Evolutionary conservation across 2,329 filamentous ascomycete species (phyloP).

Genomic region (Hypomyces perniciosus): DNA sequence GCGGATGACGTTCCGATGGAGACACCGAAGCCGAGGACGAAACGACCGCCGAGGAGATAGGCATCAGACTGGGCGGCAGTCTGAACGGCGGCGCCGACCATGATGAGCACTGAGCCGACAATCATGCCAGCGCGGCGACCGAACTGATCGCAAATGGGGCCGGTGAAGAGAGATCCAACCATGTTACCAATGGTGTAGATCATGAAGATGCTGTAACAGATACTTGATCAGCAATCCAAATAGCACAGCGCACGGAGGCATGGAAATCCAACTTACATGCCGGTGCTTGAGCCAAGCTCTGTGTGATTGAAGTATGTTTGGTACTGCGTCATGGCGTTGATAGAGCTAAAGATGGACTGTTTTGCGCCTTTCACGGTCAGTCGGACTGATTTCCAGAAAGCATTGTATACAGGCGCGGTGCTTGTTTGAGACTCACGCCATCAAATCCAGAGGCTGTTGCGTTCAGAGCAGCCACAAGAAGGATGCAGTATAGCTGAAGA

Average conservation of each 20-base stretch:
- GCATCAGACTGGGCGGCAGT: conserved; percentile 30
- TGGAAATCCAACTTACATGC: conserved; percentile 19
- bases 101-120: conserved; percentile 32
- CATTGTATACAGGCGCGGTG: background rate
- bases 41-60: conserved; percentile 44
- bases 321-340: conserved; percentile 28
- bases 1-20: conserved; percentile 34
- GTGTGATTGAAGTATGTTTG: conserved; percentile 23
- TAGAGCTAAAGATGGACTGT: conserved; percentile 26
- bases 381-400: background rate
- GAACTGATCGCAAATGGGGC: conserved; percentile 35
- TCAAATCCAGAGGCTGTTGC: conserved; percentile 34
- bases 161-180: conserved; percentile 33
- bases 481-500: conserved; percentile 30
- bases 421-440: conserved; percentile 20
- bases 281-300: conserved; percentile 23
- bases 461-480: conserved; percentile 31
- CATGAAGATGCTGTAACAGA: conserved; percentile 30
- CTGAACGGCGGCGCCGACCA: conserved; percentile 35
- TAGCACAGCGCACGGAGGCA: background rate
- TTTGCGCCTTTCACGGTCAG: background rate
- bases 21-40: conserved; percentile 49
- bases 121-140: conserved; percentile 39
- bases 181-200: conserved; percentile 42
- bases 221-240: background rate